Conservation (phyloP, 805 yeast species). For the Cyberlindnera japonica region DNA sequence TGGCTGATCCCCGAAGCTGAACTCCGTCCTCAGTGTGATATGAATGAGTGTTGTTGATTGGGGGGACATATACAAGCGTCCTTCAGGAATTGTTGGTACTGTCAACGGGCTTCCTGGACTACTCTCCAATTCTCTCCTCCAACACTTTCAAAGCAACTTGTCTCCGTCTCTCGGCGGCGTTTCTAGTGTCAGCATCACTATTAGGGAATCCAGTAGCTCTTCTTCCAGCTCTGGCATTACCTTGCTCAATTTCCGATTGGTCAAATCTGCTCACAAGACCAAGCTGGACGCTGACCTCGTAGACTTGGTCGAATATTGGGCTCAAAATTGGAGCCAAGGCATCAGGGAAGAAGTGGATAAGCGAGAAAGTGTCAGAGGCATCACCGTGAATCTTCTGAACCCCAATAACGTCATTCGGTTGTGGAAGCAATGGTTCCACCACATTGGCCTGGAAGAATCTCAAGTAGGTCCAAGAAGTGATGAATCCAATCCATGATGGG, state of each 20-base stretch:
- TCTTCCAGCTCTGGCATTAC: conserved; percentile 67
- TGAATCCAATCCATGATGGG: conserved; percentile 57
- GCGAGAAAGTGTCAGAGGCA: conserved; percentile 84
- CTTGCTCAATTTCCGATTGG: conserved; percentile 65
- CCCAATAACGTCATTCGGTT: conserved; percentile 27
- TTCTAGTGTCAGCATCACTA: conserved; percentile 33
- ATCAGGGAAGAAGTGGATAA: conserved; percentile 81
- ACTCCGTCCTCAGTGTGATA: too few relatives aligned
- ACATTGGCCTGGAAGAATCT: conserved; percentile 66
- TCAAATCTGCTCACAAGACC: conserved; percentile 60
- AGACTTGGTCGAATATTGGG: conserved; percentile 45
- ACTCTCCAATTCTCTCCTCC: conserved; percentile 52
- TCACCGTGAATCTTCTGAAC: conserved; percentile 59
- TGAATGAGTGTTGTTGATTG: too few relatives aligned
- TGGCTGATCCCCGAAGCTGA: too few relatives aligned
- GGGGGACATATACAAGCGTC: too few relatives aligned
- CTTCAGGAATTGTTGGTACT: not conserved
- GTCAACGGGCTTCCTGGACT: conserved; percentile 12
- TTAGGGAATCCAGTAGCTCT: conserved; percentile 34
- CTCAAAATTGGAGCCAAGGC: conserved; percentile 47
- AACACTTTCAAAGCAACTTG: conserved; percentile 73
- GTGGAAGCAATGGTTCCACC: conserved; percentile 55
- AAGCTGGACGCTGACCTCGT: conserved; percentile 37
- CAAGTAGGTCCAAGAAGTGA: conserved; percentile 70
- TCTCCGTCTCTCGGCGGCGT: conserved; percentile 72